Evolutionary conservation across 2,329 filamentous ascomycete genomes (phyloP).

Genomic region (Cryphonectria radicalis): DNA sequence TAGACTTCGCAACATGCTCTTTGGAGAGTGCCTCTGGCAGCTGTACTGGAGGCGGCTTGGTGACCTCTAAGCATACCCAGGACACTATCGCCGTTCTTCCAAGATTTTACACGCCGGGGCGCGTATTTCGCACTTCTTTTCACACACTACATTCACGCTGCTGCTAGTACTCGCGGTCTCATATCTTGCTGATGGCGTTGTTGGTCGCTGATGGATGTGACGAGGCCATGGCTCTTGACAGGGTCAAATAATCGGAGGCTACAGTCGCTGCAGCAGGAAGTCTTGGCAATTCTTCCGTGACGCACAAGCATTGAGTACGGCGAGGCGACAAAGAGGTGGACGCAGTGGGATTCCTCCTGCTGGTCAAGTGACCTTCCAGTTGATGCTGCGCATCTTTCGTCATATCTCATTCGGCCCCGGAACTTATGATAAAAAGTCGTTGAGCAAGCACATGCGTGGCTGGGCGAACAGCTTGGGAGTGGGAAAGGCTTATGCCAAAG

Average conservation of each 20-base stretch:
- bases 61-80: neutral
- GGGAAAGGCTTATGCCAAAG: neutral
- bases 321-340: neutral
- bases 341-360: neutral
- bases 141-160: neutral
- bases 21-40: neutral
- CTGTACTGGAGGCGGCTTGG: neutral
- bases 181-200: neutral
- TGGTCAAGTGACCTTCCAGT: constrained; percentile 21
- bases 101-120: neutral
- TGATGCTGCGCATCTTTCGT: constrained; percentile 11
- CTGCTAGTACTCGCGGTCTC: neutral
- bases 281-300: no score
- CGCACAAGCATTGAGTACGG: neutral
- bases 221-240: neutral
- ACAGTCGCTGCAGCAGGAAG: neutral
- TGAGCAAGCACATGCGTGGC: neutral
- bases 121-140: neutral
- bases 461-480: neutral
- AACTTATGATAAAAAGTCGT: neutral
- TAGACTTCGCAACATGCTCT: neutral
- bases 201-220: neutral
- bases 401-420: neutral
- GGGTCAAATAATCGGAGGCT: neutral
- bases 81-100: neutral